Percentiles rank a stretch among this genome's conserved stretches.
Conservation (phyloP, 2,329 filamentous ascomycete species). For the Kalmusia sp. region DNA sequence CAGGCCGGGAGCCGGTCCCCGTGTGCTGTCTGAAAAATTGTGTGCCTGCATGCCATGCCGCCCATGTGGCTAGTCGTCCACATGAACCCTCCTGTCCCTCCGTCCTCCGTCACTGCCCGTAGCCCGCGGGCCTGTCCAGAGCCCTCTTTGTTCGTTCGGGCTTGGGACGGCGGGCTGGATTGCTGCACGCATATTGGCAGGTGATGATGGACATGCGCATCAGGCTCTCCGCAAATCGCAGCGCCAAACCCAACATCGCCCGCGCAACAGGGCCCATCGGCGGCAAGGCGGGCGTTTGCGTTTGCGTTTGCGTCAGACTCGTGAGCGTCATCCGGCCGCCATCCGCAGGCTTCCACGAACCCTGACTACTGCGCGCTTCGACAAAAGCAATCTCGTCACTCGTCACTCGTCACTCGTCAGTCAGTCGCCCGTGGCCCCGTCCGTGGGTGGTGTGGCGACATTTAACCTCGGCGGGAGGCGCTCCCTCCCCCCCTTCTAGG, state of each 20-base stretch:
- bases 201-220: conserved; percentile 2
- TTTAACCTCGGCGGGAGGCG: neutral
- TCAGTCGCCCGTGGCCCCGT: too few species aligned
- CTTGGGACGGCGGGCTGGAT: conserved; percentile 12
- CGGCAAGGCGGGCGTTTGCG: conserved; percentile 12
- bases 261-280: conserved; percentile 2
- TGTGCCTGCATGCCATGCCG: conserved; percentile 20
- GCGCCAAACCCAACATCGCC: conserved; percentile 2
- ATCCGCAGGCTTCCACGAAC: conserved; percentile 9
- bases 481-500: neutral
- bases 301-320: conserved; percentile 21
- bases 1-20: conserved; percentile 1
- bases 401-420: neutral
- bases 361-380: conserved; percentile 14
- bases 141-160: conserved; percentile 8
- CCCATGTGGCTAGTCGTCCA: conserved; percentile 24
- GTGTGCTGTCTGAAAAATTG: conserved; percentile 13
- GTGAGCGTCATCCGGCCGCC: conserved; percentile 15
- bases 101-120: conserved; percentile 35
- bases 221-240: conserved; percentile 15
- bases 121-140: conserved; percentile 27
- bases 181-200: conserved; percentile 14
- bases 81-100: conserved; percentile 30
- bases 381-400: neutral
- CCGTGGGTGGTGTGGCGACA: neutral